These are phyloP conservation scores for Annulohypoxylon maeteangense DNA, from an alignment of 495 filamentous ascomycete species.

Conservation along the genomic window DNA sequence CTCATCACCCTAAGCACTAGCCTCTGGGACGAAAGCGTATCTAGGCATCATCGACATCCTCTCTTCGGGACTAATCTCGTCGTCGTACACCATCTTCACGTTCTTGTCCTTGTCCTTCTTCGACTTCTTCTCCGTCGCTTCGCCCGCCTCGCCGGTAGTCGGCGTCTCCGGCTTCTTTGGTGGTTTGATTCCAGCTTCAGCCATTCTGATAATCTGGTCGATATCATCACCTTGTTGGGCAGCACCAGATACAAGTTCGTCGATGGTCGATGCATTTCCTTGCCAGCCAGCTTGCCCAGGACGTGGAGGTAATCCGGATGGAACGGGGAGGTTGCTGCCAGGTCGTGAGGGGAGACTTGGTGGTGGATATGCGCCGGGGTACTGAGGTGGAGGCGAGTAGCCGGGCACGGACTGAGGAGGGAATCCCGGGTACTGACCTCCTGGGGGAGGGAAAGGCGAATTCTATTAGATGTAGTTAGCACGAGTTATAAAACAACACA, in stretches of 20 bases:
- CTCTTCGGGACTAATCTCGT: conserved; percentile 86
- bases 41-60: conserved; percentile 81
- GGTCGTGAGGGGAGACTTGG: conserved; percentile 57
- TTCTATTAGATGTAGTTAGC: conserved; percentile 41
- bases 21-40: conserved; percentile 75
- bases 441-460: conserved; percentile 56
- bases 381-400: conserved; percentile 51
- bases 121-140: conserved; percentile 70
- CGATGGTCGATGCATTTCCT: conserved; percentile 62
- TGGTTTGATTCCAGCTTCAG: conserved; percentile 65
- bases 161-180: conserved; percentile 58
- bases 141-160: conserved; percentile 51
- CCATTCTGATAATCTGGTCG: conserved; percentile 67
- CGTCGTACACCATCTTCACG: conserved; percentile 78
- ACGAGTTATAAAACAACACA: background rate
- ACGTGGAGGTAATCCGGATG: conserved; percentile 49
- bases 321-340: conserved; percentile 47
- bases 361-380: conserved; percentile 52
- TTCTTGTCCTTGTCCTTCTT: conserved; percentile 77
- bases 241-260: conserved; percentile 69
- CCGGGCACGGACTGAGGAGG: conserved; percentile 44
- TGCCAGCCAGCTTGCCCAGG: conserved; percentile 54
- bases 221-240: conserved; percentile 63
- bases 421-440: conserved; percentile 50
- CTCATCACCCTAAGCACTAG: conserved; percentile 27